Base-by-base conservation (phyloP, 345 rosid genomes). In the Salix viminalis region DNA sequence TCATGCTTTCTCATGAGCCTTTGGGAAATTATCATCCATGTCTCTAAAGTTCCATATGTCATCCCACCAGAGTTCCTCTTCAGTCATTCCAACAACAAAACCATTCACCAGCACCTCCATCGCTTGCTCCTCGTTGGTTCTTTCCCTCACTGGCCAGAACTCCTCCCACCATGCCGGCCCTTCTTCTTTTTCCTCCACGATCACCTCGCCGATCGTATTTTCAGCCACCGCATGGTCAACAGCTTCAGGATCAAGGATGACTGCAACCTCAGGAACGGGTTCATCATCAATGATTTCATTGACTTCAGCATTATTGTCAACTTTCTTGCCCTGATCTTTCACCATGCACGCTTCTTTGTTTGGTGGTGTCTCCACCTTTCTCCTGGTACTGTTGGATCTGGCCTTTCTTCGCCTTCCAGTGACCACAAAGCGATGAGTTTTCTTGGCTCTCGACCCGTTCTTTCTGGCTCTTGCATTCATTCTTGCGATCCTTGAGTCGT, bases 81-180 rank as follows among this genome's bases (percentile, higher is more conserved):
- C 50, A 5, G 8, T 30, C 9, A 36, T 11, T 13, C 69, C 30
- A 34, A 9, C 2, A 12, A 28, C 37, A 16, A 32, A 65, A 5
- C 42, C 37, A 1, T 13, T 7, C 6, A 36, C 18, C 6, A 14
- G 32, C 64, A 19, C 65, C 30, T 21, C 66, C 66, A 36, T 24
- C 6, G n/a, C 15, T 28, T 28, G 41, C 9, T 56, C 15, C 32
- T 72, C 66, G 9, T 34, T 42, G 7, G n/a, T 34, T 4, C 30
- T 32, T 26, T 11, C 34, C 30, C 18, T 11, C 19, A 32, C 14
- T 6, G 66, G 66, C 65, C 32, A 56, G 34, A 32, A 65, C 65
- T 72, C 75, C 65, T 72, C 66, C 75, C 75, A 72, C 75, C 34
- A 72, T 10, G 19, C 66, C 13, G 50, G 1, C 21, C 6, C 37